A percentile compares a stretch with the other conserved stretches of the same genome.
Evolutionary conservation across 2,329 filamentous ascomycete genomes (phyloP).

Genomic region (Aspergillus sp.): DNA sequence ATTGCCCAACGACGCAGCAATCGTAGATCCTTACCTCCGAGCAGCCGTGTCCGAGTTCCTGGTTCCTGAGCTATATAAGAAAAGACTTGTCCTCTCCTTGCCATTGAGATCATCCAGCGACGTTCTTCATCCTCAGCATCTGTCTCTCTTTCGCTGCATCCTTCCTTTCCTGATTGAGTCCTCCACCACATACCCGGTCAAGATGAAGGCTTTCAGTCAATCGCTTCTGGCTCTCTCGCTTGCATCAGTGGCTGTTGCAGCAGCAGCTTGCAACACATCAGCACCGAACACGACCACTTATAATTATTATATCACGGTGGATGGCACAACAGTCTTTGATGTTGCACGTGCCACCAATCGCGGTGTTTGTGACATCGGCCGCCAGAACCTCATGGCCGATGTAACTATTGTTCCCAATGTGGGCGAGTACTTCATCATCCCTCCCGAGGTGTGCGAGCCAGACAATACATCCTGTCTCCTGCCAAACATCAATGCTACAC

Average conservation of each 20-base stretch:
- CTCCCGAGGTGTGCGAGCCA: slow-evolving; percentile 15
- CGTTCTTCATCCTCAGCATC: neutral
- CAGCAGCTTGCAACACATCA: slow-evolving; percentile 8
- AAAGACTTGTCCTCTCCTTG: neutral
- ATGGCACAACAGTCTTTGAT: slow-evolving; percentile 11
- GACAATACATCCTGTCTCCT: slow-evolving; percentile 20
- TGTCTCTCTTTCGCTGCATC: neutral
- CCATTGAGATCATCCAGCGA: neutral
- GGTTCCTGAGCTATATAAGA: neutral
- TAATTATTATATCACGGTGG: neutral
- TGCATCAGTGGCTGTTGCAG: neutral
- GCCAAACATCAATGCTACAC: slow-evolving; percentile 2
- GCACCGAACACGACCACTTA: slow-evolving; percentile 10
- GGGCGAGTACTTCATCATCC: slow-evolving; percentile 17
- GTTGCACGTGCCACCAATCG: slow-evolving; percentile 12
- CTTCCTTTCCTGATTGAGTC: neutral
- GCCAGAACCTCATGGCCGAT: slow-evolving; percentile 20
- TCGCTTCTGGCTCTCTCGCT: neutral
- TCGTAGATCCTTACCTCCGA: neutral
- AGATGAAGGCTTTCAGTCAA: neutral
- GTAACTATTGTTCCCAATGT: slow-evolving; percentile 19
- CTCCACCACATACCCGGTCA: neutral
- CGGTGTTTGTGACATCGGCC: slow-evolving; percentile 17
- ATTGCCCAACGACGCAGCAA: no score
- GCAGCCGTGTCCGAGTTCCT: neutral